Percentiles rank a stretch among this genome's conserved stretches.
Evolutionary conservation across 1,139 yeast genomes (phyloP).

Genomic region (Protomyces lactucae-debilis): DNA sequence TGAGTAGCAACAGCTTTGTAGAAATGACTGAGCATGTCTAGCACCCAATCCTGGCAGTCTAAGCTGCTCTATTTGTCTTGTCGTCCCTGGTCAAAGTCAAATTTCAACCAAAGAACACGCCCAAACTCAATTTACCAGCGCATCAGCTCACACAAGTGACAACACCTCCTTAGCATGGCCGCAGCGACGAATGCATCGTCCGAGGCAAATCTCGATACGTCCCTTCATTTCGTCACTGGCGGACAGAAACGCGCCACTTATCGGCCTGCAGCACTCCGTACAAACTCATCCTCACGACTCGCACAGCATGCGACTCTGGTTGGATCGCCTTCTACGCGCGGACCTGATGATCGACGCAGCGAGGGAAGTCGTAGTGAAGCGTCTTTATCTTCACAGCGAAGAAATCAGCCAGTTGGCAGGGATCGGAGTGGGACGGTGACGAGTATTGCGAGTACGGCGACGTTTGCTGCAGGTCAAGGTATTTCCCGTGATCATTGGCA

Average conservation of each 20-base stretch:
- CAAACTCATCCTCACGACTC: conserved; percentile 33
- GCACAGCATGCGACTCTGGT: background rate
- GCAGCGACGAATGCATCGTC: background rate
- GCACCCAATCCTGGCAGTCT: no score
- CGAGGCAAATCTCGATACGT: background rate
- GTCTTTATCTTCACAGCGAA: background rate
- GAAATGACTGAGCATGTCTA: no score
- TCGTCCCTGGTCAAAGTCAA: no score
- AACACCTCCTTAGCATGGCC: no score
- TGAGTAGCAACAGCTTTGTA: no score
- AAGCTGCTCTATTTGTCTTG: no score
- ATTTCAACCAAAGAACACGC: no score
- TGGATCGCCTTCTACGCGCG: background rate
- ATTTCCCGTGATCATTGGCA: conserved; percentile 32
- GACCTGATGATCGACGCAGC: background rate
- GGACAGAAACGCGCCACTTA: conserved; percentile 74
- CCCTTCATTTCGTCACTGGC: conserved; percentile 35
- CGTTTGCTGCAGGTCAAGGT: background rate
- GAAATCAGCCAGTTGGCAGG: background rate
- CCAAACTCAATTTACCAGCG: no score
- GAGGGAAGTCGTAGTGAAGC: background rate
- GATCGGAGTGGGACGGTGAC: background rate
- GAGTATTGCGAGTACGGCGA: background rate
- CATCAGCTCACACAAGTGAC: no score
- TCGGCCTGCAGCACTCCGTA: conserved; percentile 79